Evolutionary conservation across 208 protist species (phyloP).

Genomic region (Crithidia bombi): DNA sequence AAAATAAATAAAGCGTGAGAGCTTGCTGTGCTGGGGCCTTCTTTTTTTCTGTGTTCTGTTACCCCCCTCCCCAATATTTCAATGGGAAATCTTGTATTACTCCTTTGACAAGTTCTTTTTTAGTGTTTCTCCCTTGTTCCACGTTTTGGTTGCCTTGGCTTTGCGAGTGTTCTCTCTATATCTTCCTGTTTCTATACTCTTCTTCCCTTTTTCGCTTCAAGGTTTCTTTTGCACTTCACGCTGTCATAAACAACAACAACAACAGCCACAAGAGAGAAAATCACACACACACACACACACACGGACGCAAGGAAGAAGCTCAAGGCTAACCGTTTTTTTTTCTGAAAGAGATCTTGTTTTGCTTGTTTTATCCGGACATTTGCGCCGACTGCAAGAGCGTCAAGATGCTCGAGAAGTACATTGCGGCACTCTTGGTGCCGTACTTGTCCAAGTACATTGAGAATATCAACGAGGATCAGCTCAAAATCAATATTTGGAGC

Average conservation of each 20-base stretch:
- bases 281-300: neutral
- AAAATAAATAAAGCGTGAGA: too few species aligned
- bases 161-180: too few species aligned
- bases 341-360: neutral
- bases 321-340: too few species aligned
- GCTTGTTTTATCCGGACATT: neutral
- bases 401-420: constrained; percentile 86
- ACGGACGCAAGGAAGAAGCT: too few species aligned
- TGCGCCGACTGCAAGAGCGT: neutral
- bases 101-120: too few species aligned
- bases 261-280: neutral
- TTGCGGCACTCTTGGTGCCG: constrained; percentile 82
- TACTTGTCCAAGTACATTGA: constrained; percentile 86
- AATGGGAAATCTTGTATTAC: too few species aligned
- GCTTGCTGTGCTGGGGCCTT: too few species aligned
- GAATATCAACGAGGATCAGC: constrained; percentile 82
- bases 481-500: constrained; percentile 83
- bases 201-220: neutral
- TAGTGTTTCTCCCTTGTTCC: too few species aligned
- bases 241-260: neutral
- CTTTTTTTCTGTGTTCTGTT: too few species aligned
- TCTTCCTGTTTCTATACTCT: constrained; percentile 5
- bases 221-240: neutral
- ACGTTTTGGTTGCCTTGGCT: too few species aligned
- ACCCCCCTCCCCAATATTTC: too few species aligned